Conservation (phyloP, 1,284 basidiomycete genomes). For the Heterobasidion irregulare region DNA sequence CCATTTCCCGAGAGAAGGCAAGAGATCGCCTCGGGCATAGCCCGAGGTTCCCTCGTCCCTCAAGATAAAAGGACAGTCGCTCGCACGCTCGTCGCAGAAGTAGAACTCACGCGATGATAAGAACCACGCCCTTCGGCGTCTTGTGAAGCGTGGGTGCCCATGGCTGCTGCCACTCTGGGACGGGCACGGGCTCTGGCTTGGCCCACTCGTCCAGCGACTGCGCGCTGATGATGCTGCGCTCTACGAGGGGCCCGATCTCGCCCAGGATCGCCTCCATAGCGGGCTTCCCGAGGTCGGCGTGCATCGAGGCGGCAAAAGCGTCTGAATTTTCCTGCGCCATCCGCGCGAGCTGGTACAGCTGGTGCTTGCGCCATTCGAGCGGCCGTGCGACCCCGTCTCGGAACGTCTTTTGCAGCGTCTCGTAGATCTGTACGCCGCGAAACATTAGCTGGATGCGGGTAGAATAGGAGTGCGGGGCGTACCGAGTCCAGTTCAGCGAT, state of each 20-base stretch:
- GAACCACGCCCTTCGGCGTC: constrained; percentile 41
- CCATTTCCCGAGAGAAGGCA: no score
- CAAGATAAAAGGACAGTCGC: no score
- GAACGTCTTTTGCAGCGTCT: constrained; percentile 39
- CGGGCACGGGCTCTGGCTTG: constrained; percentile 34
- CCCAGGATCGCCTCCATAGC: constrained; percentile 29
- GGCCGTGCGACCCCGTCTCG: constrained; percentile 39
- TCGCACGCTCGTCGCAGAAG: constrained; percentile 6
- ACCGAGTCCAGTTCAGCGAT: background rate
- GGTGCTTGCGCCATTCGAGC: constrained; percentile 48
- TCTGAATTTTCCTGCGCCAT: constrained; percentile 52
- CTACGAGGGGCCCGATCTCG: constrained; percentile 30
- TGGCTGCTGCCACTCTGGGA: constrained; percentile 23
- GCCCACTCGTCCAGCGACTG: constrained; percentile 44
- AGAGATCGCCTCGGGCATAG: no score
- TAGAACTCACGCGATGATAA: constrained; percentile 28
- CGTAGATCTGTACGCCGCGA: constrained; percentile 28
- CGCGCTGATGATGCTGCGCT: constrained; percentile 38
- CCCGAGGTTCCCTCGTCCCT: no score
- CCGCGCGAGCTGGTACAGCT: constrained; percentile 56
- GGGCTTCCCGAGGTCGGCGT: constrained; percentile 47
- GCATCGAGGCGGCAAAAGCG: constrained; percentile 37
- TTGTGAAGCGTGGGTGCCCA: constrained; percentile 40
- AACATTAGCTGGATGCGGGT: background rate
- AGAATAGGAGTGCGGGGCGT: background rate